phyloP scores from a whole-genome alignment of 805 yeast species.

The Zygoascus tannicola region DNA sequence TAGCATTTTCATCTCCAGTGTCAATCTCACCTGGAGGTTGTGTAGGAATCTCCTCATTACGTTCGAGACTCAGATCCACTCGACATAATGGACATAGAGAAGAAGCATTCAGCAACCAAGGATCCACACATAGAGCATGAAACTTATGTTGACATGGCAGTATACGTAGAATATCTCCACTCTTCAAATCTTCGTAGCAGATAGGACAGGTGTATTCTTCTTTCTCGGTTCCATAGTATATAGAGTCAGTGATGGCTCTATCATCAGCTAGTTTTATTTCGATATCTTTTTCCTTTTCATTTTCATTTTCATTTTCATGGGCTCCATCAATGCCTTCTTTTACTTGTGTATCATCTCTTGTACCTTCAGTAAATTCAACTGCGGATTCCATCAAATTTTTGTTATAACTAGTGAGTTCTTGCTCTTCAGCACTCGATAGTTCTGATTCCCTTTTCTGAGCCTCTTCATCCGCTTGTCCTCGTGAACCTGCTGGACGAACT shows the following conservation, averaged over 20 bases:
- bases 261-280: not conserved
- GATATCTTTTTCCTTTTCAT: not conserved
- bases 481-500: not conserved
- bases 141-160: constrained; percentile 76
- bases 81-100: constrained; percentile 83
- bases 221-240: constrained; percentile 19
- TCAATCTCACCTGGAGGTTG: constrained; percentile 11
- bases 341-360: not conserved
- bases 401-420: no score
- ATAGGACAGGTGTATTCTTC: constrained; percentile 50
- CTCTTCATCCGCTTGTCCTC: not conserved
- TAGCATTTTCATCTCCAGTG: not conserved
- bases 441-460: not conserved
- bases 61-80: constrained; percentile 39
- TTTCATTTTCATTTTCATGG: not conserved
- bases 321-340: not conserved
- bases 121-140: constrained; percentile 73
- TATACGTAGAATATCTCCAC: constrained; percentile 54
- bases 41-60: constrained; percentile 16
- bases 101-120: constrained; percentile 66
- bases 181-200: constrained; percentile 59
- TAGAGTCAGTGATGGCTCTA: not conserved
- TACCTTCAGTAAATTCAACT: not conserved
- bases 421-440: not conserved
- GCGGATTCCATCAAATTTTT: not conserved